phyloP scores from a whole-genome alignment of 192 early-diverging fungal species.

The Mortierella hygrophila region DNA sequence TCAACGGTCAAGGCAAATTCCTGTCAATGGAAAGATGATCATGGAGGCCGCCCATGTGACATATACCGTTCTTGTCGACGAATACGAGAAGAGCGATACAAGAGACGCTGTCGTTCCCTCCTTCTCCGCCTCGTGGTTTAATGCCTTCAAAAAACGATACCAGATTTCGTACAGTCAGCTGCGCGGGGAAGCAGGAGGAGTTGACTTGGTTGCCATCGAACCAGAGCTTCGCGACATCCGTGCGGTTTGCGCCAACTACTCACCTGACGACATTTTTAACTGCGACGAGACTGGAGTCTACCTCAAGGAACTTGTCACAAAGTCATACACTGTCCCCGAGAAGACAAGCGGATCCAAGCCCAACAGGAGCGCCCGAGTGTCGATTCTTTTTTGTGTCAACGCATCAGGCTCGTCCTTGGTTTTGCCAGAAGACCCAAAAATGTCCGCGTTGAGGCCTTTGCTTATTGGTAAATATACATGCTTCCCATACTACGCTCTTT shows the following conservation, averaged over 20 bases:
- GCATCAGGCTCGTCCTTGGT: conserved; percentile 22
- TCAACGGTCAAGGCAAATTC: too few species aligned
- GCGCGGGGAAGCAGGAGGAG: conserved; percentile 6
- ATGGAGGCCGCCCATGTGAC: too few species aligned
- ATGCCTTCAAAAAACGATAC: conserved; percentile 12
- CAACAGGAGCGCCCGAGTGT: background rate
- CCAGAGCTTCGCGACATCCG: conserved; percentile 8
- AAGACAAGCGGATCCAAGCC: conserved; percentile 7
- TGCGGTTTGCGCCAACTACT: background rate
- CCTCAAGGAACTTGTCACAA: conserved; percentile 18
- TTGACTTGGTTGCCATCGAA: conserved; percentile 14
- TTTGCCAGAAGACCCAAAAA: too few species aligned
- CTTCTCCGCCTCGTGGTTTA: conserved; percentile 14
- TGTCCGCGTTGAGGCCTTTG: too few species aligned
- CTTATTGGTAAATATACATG: too few species aligned
- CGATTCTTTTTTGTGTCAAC: conserved; percentile 28
- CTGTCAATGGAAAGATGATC: background rate
- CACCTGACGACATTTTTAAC: conserved; percentile 14
- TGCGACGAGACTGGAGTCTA: too few species aligned
- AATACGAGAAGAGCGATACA: too few species aligned
- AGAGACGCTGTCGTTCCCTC: background rate
- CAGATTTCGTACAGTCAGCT: conserved; percentile 7
- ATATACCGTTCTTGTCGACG: background rate
- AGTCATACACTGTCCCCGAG: conserved; percentile 9
- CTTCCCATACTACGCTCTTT: too few species aligned